Base-by-base conservation (phyloP, 1,284 basidiomycete genomes). In the Pulveroboletus sp. region DNA sequence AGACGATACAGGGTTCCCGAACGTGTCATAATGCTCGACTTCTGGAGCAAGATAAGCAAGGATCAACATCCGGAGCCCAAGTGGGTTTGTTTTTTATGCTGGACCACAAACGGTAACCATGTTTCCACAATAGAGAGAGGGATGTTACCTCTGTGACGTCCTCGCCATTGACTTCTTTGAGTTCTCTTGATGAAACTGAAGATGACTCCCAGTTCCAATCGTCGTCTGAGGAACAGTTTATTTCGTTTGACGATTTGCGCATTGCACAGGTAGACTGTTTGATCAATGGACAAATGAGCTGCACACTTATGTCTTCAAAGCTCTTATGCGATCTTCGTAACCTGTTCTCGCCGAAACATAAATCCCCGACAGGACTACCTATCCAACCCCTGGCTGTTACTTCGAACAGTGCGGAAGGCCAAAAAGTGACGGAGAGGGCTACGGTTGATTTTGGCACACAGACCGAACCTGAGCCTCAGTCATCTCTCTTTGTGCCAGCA, bases 1-100 rank as follows among this genome's bases (percentile, higher is more conserved):
- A 85, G 92, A 58, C 84, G 90, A 49, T 98, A 96, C 75, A 82
- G 94, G 62, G 87, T 99, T n/a, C 96, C 96, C 3, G 97, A 99
- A 72, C 84, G 87, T 61, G 82, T 95, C 46, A 91, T 99, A 61
- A 82, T 92, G 51, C 81, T 98, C 48, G 96, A 98, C 71, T 99
- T 99, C 68, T 99, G 96, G 96, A 87, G 86, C 57, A 95, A 91
- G 74, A 76, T 93, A 57, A 81, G 82, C 63, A 80, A 76, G 59
- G 71, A 71, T 33, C 75, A 76, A 38, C 66, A 71, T 49, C 72
- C 74, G 47, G 66, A 70, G 40, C 72, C 72, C 52, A 76, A 68
- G 86, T 86, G 63, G 65, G 78, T 67, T 42, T 52, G 29, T 40
- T 43, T 40, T 48, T 15, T 31, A 22, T 39, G 28, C 28, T 39